phyloP scores from a whole-genome alignment of 2,329 filamentous ascomycete species.

The Ophiosphaerella herpotricha region DNA sequence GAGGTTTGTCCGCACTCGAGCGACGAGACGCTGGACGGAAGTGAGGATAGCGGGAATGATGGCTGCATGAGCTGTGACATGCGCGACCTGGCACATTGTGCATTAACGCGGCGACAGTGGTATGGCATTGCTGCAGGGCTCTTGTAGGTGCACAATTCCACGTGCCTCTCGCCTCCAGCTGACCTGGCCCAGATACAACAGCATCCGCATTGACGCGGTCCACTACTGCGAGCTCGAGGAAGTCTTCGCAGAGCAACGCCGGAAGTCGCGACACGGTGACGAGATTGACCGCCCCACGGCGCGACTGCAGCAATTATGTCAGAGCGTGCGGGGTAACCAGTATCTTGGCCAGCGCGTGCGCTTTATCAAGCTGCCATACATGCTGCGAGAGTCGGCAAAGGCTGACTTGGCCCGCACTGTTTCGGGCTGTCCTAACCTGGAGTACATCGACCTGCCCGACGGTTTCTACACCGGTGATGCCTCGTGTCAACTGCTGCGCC shows the following conservation, averaged over 20 bases:
- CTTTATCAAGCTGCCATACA: constrained; percentile 89
- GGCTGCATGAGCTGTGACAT: constrained; percentile 93
- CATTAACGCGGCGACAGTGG: constrained; percentile 76
- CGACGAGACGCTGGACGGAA: constrained; percentile 74
- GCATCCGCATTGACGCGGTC: constrained; percentile 89
- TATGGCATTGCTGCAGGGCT: constrained; percentile 59
- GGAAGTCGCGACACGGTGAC: constrained; percentile 66
- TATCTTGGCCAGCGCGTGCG: constrained; percentile 71
- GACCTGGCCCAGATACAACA: constrained; percentile 68
- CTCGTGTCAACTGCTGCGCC: constrained; percentile 73
- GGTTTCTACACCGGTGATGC: constrained; percentile 83
- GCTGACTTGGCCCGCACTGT: constrained; percentile 83
- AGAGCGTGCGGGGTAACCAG: constrained; percentile 79
- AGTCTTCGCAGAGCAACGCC: constrained; percentile 74
- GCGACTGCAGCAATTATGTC: constrained; percentile 77
- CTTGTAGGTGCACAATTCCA: constrained; percentile 60
- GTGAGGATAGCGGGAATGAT: constrained; percentile 77
- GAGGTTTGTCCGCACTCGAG: constrained; percentile 81
- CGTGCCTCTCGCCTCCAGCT: not conserved
- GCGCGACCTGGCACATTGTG: constrained; percentile 82
- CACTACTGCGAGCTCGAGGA: constrained; percentile 93
- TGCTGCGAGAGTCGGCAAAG: constrained; percentile 87
- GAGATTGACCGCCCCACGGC: constrained; percentile 78
- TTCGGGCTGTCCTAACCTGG: constrained; percentile 80
- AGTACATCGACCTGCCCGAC: constrained; percentile 88